Percentiles rank a stretch among this genome's conserved stretches.
Evolutionary conservation across 441 rosid species (phyloP).

Genomic region (Breynia disticha): DNA sequence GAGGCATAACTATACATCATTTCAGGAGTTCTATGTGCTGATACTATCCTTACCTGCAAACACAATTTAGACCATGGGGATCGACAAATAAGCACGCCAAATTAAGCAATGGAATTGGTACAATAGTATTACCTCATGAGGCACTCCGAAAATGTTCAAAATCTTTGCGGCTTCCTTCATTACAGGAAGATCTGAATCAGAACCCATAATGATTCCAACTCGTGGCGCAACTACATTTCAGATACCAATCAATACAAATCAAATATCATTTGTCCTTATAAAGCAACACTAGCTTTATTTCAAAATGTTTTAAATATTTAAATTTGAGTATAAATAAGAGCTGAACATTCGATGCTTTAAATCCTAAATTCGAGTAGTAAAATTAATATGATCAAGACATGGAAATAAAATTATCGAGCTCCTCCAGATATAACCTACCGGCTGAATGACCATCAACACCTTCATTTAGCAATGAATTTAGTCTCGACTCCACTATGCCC

Average conservation of each 20-base stretch:
- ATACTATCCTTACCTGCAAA: constrained; percentile 65
- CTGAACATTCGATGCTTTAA: too few relatives aligned
- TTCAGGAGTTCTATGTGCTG: constrained; percentile 91
- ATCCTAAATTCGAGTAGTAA: too few relatives aligned
- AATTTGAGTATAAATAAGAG: too few relatives aligned
- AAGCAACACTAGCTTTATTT: too few relatives aligned
- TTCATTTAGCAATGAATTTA: constrained; percentile 47
- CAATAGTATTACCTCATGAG: constrained; percentile 53
- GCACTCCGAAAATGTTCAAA: constrained; percentile 55
- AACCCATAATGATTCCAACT: constrained; percentile 93
- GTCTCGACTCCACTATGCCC: constrained; percentile 53
- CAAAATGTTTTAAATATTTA: too few relatives aligned
- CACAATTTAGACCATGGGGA: not conserved
- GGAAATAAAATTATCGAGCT: not conserved
- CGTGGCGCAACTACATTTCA: constrained; percentile 50
- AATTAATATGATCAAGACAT: not conserved
- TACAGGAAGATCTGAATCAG: constrained; percentile 92
- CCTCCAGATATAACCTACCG: constrained; percentile 22
- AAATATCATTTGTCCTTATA: not conserved
- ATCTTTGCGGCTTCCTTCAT: constrained; percentile 90
- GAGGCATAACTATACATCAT: constrained; percentile 77
- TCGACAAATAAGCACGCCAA: not conserved
- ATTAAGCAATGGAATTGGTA: not conserved
- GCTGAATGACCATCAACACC: constrained; percentile 30
- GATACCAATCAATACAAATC: constrained; percentile 1